Base-by-base conservation (phyloP, 2,329 filamentous ascomycete genomes). In the Amauroascus niger region DNA sequence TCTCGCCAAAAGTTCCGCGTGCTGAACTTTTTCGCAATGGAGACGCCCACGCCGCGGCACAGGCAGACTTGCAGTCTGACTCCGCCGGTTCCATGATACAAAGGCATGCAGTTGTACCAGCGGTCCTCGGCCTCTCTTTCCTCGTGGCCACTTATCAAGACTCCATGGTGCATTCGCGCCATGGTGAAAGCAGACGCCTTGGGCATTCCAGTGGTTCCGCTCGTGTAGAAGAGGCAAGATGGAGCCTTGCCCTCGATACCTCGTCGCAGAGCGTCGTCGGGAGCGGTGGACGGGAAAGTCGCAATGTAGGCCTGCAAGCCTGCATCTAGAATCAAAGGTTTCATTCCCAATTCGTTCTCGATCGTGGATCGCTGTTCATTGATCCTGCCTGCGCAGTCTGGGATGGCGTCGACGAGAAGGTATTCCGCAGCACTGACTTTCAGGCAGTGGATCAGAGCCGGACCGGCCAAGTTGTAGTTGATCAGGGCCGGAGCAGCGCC, bases 21-120 rank as follows among this genome's bases (percentile, higher is more conserved):
- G 56, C 81, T 85, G 71, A 90, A 90, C 14, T 66, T 68, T 9
- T 67, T 69, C 0, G 66, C 71, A 1, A 75, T 61, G 0, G 70
- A 70, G 4, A 74, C 60, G 6, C 64, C 62, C 0, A 77, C 58
- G 1, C 80, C 78, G 3, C 68, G 70, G 3, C 80, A 62, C 56
- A 87, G 68, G 60, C 78, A 79, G 3, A 68, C 69, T 49, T 84
- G 75, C 30, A 77, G 74, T 5, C 73, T 75, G 32, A 85, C 80
- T 16, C 79, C 79, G 6, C 85, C 86, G 0, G 86, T 89, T 13
- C 84, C 85, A 65, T 90, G 86, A 63, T 88, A 89, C 30, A 87
- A 71, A 0, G 80, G 86, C 85, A 89, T 89, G 67, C 83, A 86
- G 63, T 82, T 79, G 63, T 88, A 89, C 78, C 82, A 88, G 24